A percentile compares a stretch with the other conserved stretches of the same genome.
Evolutionary conservation across 768 basidiomycete genomes (phyloP).

Genomic region (Amanita brunnescens): DNA sequence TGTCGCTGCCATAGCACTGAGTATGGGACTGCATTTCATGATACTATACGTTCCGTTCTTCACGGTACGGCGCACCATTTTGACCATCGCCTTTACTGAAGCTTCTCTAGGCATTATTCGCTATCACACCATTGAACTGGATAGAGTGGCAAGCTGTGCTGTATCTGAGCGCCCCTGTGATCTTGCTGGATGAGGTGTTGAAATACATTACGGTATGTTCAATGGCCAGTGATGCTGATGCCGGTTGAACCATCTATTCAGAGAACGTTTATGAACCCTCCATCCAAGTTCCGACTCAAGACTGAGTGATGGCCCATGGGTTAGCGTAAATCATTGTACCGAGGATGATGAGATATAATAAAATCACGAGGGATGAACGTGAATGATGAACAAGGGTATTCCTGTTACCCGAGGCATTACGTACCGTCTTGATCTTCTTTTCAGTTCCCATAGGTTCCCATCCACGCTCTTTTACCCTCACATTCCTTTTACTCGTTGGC

Average conservation of each 20-base stretch:
- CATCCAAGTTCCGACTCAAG: constrained; percentile 27
- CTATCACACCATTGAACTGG: constrained; percentile 92
- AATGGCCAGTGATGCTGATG: background rate
- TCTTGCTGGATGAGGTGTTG: constrained; percentile 84
- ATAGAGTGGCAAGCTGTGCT: constrained; percentile 92
- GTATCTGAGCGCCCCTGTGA: constrained; percentile 77
- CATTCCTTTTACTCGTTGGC: background rate
- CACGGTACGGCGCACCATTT: constrained; percentile 45
- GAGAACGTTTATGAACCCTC: constrained; percentile 43
- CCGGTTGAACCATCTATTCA: constrained; percentile 13
- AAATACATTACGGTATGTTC: constrained; percentile 70
- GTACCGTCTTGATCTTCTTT: too few species aligned
- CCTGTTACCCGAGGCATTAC: too few species aligned
- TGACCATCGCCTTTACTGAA: constrained; percentile 1
- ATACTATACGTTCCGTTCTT: constrained; percentile 98
- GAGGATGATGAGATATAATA: too few species aligned
- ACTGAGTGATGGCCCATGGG: constrained; percentile 21
- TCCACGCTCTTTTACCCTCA: background rate
- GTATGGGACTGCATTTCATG: constrained; percentile 89
- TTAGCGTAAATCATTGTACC: constrained; percentile 5
- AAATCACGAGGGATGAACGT: too few species aligned
- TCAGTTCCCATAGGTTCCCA: too few species aligned
- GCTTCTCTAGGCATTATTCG: constrained; percentile 60
- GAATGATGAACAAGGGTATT: too few species aligned
- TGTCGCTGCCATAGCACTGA: constrained; percentile 79